phyloP scores from a whole-genome alignment of 441 rosid genomes.

The Jatropha multifida region DNA sequence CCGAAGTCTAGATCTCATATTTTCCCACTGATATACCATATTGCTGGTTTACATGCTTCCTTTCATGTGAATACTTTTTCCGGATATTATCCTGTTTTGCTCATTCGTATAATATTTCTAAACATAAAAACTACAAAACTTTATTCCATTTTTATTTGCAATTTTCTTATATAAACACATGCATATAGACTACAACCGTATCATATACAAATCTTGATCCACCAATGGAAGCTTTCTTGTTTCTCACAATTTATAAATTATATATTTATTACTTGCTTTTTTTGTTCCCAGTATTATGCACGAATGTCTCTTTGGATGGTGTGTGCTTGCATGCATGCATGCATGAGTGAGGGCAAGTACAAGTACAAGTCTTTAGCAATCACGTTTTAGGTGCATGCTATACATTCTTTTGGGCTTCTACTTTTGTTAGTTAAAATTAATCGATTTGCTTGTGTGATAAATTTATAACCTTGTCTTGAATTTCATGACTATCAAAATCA shows the following conservation, averaged over 20 bases:
- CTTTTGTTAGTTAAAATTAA: neutral
- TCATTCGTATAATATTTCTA: neutral
- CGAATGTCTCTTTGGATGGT: neutral
- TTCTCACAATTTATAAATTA: neutral
- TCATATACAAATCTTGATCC: neutral
- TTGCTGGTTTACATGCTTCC: neutral
- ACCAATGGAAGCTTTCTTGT: neutral
- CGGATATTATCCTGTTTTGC: neutral
- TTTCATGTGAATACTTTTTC: neutral
- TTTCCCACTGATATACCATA: neutral
- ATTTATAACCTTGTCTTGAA: neutral
- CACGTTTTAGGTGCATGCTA: neutral
- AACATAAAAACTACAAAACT: neutral
- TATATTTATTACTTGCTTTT: neutral
- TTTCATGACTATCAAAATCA: constrained; percentile 5
- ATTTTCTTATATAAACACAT: neutral
- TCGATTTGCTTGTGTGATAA: neutral
- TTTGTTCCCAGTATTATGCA: neutral
- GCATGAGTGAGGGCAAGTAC: neutral
- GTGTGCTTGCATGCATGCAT: neutral
- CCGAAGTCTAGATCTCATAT: too few relatives aligned
- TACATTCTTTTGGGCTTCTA: neutral
- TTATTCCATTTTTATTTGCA: too few relatives aligned
- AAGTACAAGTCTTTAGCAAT: neutral
- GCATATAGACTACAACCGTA: neutral